Base-by-base conservation (phyloP, 495 filamentous ascomycete genomes). In the Trichoderma orchidacearum region DNA sequence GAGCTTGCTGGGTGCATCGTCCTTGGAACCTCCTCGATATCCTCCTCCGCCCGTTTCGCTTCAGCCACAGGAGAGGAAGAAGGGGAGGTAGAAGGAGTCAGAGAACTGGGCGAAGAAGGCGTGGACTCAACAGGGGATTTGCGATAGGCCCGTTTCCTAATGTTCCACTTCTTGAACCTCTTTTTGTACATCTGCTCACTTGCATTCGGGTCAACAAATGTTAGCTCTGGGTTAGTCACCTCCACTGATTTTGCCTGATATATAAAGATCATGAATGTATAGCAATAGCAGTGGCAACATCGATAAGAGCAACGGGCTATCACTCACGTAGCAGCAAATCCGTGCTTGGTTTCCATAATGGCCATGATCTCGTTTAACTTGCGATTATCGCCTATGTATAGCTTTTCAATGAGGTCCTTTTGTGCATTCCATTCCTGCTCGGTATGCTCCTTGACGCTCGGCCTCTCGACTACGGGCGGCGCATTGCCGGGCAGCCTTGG, bases 311-410 rank as follows among this genome's bases (percentile, higher is more conserved):
- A n/a, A n/a, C n/a, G n/a, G n/a, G n/a, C n/a, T n/a, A n/a, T n/a
- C 3, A 32, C 66, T 8, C 58, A 69, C 68, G 68, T 70, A 3
- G 68, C 68, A 27, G 63, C 68, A 60, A 70, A 70, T 17, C 59
- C 63, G 59, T 70, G 58, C 13, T 60, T 61, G 9, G 36, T 27
- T 11, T 60, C 25, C 65, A 70, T 68, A 0, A 69, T 66, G 9
- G 62, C 57, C 15, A 70, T 66, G 15, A 68, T 67, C 9, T 70
- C 66, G 41, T 68, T 69, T 15, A 70, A 61, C 34, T 68, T 68
- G 21, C 60, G 62, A 34, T 70, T 70, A 38, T 69, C 56, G 1
- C 60, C 55, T 58, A 70, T 67, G 56, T 70, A 70, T 13, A 68
- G 45, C 27, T 65, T 53, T 15, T 58, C 25, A 48, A 70, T 69